Evolutionary conservation across 306 rosid genomes (phyloP), one percentile per base, ranked within the genome.

Genomic region (Oxytropis ochrocephala): DNA sequence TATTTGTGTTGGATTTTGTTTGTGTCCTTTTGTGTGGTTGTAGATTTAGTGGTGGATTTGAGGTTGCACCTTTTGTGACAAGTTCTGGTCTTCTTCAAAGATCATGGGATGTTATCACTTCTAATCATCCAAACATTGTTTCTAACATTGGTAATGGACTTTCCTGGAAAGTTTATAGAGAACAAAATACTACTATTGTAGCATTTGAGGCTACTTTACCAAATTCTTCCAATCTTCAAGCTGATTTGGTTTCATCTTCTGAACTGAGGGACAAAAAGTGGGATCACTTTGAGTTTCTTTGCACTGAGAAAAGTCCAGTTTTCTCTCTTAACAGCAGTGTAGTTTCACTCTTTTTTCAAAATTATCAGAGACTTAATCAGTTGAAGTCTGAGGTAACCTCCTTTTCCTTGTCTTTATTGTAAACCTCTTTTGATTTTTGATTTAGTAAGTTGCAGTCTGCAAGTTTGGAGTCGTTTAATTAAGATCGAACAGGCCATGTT

Each of bases 41-140:
- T 77, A 91, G 95, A 43, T 85, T 85, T 47, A 82, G 86, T 85
- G 43, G 69, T 50, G 97, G 97, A 17, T 32, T 61, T 1, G 85
- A 75, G 51, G 38, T 41, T 13, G 94, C 81, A 3, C 44, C 52
- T 36, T 61, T 75, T 13, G 46, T 74, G 8, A 74, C 80, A 19
- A 60, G 64, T 44, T 78, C 91, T 68, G 74, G 24, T 52, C 8
- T 83, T 14, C 81, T 79, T 6, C 4, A 1, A 30, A 76, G 12
- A 47, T 21, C 87, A 11, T 85, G 85, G 90, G 16, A 4, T 0
- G 71, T 67, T 1, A 71, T 80, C 39, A 6, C 35, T n/a, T 48
- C 52, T 5, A 51, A 0, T 11, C 13, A 51, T 29, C 35, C 59
- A 64, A 32, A 5, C 11, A 6, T 18, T 7, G 13, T 3, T 63